phyloP scores from a whole-genome alignment of 148 eudicot genomes.

The Talinum fruticosum region DNA sequence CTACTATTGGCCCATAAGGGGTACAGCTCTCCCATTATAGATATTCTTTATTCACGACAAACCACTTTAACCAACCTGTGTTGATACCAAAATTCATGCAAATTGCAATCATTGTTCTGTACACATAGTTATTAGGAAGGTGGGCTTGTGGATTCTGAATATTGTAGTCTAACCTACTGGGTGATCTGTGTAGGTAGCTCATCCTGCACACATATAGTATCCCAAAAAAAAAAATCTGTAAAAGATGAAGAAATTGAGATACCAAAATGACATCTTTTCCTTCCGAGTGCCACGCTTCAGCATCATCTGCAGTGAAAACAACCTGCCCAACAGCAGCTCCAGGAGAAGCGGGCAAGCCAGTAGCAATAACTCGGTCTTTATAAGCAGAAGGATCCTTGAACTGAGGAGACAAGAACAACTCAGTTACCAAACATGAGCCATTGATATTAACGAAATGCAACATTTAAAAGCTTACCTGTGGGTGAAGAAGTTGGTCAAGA shows the following conservation, averaged over 20 bases:
- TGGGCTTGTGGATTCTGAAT: no score
- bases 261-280: conserved; percentile 91
- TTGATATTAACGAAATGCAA: neutral
- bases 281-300: conserved; percentile 93
- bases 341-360: conserved; percentile 93
- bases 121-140: no score
- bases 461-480: conserved; percentile 53
- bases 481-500: conserved; percentile 96
- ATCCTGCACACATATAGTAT: no score
- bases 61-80: no score
- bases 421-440: neutral
- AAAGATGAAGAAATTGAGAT: conserved; percentile 7
- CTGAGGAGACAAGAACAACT: conserved; percentile 31
- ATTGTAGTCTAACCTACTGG: no score
- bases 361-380: conserved; percentile 66
- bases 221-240: neutral
- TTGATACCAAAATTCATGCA: no score
- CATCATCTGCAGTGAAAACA: conserved; percentile 85
- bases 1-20: no score
- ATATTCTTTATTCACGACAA: no score
- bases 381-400: conserved; percentile 86
- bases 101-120: no score
- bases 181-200: no score
- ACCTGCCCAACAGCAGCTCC: conserved; percentile 98
- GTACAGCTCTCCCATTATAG: no score